Percentiles rank a stretch among this genome's conserved stretches.
Evolutionary conservation across 1,284 basidiomycete species (phyloP).

Genomic region (Ceratobasidium sp.): DNA sequence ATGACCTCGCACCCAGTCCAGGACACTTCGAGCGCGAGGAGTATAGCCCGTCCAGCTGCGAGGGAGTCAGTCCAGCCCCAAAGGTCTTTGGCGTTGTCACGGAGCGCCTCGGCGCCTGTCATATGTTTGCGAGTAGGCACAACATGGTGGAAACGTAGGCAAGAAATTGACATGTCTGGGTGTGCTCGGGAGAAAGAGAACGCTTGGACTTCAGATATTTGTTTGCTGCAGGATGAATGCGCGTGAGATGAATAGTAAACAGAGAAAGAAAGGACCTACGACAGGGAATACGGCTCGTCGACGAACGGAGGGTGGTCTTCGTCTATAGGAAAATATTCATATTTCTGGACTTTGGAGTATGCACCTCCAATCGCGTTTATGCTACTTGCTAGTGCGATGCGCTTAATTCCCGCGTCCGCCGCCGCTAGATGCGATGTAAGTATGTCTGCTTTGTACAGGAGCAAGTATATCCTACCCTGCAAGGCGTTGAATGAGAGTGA

Average conservation of each 20-base stretch:
- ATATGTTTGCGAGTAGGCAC: conserved; percentile 25
- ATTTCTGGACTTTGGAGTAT: conserved; percentile 38
- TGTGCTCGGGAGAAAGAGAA: conserved; percentile 47
- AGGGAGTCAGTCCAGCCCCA: conserved; percentile 49
- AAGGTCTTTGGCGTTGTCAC: conserved; percentile 43
- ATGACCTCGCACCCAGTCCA: conserved; percentile 51
- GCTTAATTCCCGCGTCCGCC: conserved; percentile 47
- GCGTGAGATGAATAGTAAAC: neutral
- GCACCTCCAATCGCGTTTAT: conserved; percentile 43
- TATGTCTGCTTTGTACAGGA: neutral
- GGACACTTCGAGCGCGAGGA: conserved; percentile 47
- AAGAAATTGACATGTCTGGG: conserved; percentile 49
- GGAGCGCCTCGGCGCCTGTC: neutral
- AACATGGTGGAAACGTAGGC: conserved; percentile 50
- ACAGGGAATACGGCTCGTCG: conserved; percentile 32
- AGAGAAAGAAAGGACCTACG: conserved; percentile 3
- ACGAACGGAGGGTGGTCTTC: conserved; percentile 41
- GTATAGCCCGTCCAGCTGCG: conserved; percentile 48
- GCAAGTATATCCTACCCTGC: neutral
- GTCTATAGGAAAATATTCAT: conserved; percentile 43
- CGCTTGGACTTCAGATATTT: conserved; percentile 52
- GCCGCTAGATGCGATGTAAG: conserved; percentile 43
- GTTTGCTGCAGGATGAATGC: conserved; percentile 49
- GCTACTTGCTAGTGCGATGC: conserved; percentile 51
- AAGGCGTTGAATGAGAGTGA: conserved; percentile 43